Percentiles rank a stretch among this genome's conserved stretches.
Conservation (phyloP, 208 protist genomes). For the Acanthamoeba quina region DNA sequence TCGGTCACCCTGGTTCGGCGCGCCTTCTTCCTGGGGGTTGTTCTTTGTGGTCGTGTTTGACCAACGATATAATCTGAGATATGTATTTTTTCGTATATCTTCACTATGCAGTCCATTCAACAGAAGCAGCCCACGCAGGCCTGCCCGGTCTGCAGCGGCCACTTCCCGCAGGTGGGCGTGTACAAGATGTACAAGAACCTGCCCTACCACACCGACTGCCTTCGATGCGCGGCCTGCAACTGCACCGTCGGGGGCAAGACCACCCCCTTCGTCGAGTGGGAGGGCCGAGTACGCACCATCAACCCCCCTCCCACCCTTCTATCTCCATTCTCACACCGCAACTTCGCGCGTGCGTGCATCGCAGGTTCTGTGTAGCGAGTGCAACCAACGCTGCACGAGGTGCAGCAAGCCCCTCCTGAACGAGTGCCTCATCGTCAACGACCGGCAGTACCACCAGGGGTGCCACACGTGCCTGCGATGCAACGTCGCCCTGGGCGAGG, state of each 20-base stretch:
- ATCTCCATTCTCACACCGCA: too few relatives aligned
- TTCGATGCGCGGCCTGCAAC: not conserved
- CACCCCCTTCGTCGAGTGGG: not conserved
- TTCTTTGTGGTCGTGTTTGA: too few relatives aligned
- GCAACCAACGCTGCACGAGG: not conserved
- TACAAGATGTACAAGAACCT: slow-evolving; percentile 7
- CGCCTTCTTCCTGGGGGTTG: not conserved
- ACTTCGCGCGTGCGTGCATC: too few relatives aligned
- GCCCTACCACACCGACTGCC: slow-evolving; percentile 46
- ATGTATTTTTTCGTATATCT: too few relatives aligned
- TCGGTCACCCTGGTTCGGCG: not conserved
- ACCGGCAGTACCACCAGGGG: not conserved
- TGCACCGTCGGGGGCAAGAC: slow-evolving; percentile 27
- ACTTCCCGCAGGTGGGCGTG: not conserved
- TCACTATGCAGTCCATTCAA: not conserved
- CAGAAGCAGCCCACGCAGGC: not conserved
- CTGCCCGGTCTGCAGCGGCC: not conserved
- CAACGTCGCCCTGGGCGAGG: not conserved
- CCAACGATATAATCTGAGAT: not conserved
- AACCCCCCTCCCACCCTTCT: too few relatives aligned
- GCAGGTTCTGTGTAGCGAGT: not conserved
- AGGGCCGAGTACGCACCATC: not conserved
- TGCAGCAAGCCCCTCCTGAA: not conserved
- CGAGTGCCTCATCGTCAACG: not conserved
- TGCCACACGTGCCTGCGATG: slow-evolving; percentile 8